Base-by-base conservation (phyloP, 1,284 basidiomycete species). In the Sporisorium iseilematis-ciliati region DNA sequence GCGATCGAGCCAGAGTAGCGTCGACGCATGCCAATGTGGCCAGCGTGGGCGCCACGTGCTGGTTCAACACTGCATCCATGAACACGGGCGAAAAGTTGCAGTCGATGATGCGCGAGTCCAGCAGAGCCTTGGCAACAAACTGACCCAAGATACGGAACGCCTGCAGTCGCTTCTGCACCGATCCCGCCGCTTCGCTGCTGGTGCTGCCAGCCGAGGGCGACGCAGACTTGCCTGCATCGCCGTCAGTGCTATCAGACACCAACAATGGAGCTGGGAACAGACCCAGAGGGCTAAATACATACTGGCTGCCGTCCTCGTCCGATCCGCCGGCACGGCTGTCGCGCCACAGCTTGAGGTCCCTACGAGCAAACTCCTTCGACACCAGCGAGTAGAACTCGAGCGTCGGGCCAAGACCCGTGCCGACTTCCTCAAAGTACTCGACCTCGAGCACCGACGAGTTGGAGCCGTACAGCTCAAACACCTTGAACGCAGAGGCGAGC, bases 401-500 rank as follows among this genome's bases (percentile, higher is more conserved):
- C n/a, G 97, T 99, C 7, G 95, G 97, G 3, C 97, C 97, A 12
- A 99, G 88, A 31, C 97, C 97, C 3, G 97, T 99, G 23, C 97
- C 97, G 54, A 97, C 96, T 88, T 99, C 97, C 83, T 97, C 95
- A 84, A 98, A 98, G 88, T 98, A 99, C 86, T 99, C 95, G 57
- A 99, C 94, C 85, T 99, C 96, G 21, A 99, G 89, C 48, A 98
- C 91, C 0, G 94, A 94, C 7, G 92, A 93, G 12, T 92, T 94
- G 0, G 86, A 86, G 7, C 95, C 96, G 82, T 98, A 99, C 25
- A 99, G 88, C 86, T 99, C 96, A 78, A 99, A 95, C 2, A 98
- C 96, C 86, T 97, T 97, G 83, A 96, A 91, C 1, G 94, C 95
- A n/a, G 94, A 97, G 83, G 98, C 95, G 25, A 99, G 89, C 41